Base-by-base conservation (phyloP, 2,329 filamentous ascomycete species). In the Aspergillus luchuensis region DNA sequence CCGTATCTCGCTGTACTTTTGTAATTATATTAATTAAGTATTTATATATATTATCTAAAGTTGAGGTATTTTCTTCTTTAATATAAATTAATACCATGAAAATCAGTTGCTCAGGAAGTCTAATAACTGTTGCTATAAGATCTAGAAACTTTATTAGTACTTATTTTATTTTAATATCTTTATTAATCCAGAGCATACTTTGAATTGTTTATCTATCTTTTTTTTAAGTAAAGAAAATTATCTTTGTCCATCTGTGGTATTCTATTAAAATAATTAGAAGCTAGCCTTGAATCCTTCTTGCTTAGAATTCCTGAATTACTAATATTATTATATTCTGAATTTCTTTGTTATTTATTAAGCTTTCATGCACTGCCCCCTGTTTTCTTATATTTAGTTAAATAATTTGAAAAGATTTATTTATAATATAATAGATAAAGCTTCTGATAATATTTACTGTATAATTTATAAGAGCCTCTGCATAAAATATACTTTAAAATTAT, bases 131-230 rank as follows among this genome's bases (percentile, higher is more conserved):
- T 52, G 61, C 59, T 19, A 62, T 71, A 19, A 71, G 61, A 54
- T 71, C 68, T 13, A 60, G 63, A 19, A 65, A 72, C 58, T 54
- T 68, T 38, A 38, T 38, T 38, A 38, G 10, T 13, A 38, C 36
- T 38, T 38, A 13, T 38, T 38, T 60, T 49, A 60, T 66, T 64
- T 72, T 65, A 30, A 70, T 50, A 49, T 72, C 68, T 49, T 63
- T 69, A 47, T 63, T 65, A 11, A 72, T 57, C 66, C 62, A 71
- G 8, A 72, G 64, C 61, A 72, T 72, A 55, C 66, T 71, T 53
- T 63, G 56, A 33, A 71, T 65, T 30, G 63, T 62, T 65, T 55
- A 72, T 59, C 63, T 60, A 15, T 61, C 68, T 62, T 68, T 62
- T 48, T 58, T 67, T 53, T 33, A 67, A 17, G 56, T 38, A 38